Evolutionary conservation across 805 yeast species (phyloP).

Genomic region (Barnettozyma vustinii): DNA sequence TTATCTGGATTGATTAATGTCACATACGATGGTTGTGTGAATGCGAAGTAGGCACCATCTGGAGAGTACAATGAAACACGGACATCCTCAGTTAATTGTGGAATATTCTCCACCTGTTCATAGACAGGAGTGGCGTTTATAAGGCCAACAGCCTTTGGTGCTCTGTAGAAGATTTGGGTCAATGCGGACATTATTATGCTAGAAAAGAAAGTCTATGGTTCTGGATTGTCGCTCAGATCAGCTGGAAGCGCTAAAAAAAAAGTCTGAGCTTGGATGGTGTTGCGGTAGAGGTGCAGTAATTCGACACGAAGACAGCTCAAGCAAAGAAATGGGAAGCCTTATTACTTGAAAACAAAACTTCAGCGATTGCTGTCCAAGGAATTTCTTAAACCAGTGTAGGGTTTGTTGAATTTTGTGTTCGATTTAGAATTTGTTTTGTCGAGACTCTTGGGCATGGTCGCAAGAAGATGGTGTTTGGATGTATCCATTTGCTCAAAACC

Average conservation of each 20-base stretch:
- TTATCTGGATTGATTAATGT: constrained; percentile 50
- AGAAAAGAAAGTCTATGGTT: neutral
- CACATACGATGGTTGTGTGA: constrained; percentile 60
- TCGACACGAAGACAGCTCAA: neutral
- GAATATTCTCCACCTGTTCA: constrained; percentile 23
- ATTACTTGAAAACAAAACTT: neutral
- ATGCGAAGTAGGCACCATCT: constrained; percentile 65
- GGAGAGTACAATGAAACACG: constrained; percentile 64
- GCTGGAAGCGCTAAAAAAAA: too few relatives aligned
- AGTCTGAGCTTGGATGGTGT: neutral
- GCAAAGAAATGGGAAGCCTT: neutral
- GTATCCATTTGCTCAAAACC: neutral
- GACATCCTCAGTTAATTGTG: constrained; percentile 39
- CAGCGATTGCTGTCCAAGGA: neutral
- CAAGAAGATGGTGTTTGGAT: neutral
- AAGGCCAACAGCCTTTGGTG: constrained; percentile 50
- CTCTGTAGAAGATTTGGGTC: constrained; percentile 35
- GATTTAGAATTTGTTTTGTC: neutral
- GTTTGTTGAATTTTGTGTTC: neutral
- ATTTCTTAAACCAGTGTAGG: neutral
- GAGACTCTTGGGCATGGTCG: neutral
- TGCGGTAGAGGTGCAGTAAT: neutral
- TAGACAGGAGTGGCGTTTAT: constrained; percentile 41
- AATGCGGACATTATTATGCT: constrained; percentile 18
- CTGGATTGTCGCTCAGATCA: neutral